Base-by-base conservation (phyloP, 192 early-diverging fungal genomes). In the Podila verticillata region DNA sequence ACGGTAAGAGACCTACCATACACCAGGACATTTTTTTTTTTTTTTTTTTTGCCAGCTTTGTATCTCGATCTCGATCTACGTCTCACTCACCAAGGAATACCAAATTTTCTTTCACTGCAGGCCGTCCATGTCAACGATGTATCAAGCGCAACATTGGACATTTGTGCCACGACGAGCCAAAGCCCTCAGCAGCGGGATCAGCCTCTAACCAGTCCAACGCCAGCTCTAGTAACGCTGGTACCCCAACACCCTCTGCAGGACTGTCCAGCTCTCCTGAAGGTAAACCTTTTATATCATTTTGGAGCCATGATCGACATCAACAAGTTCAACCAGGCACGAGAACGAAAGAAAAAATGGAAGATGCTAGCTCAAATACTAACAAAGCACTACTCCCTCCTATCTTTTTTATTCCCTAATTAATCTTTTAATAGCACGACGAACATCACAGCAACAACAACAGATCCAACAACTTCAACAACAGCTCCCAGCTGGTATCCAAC, bases 71-170 rank as follows among this genome's bases (percentile, higher is more conserved):
- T 26, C 22, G 24, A 24, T 54, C 51, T 54, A 9, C 51, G 19
- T 8, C 19, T 3, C n/a, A 3, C 51, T 54, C 2, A 54, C 24
- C 51, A 24, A 4, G 22, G 20, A 54, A 54, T 6, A 4, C 1
- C 20, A 54, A 8, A 35, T 30, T 39, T 24, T 36, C n/a, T 7
- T n/a, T 10, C 0, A 17, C 35, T 28, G 3, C 63, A 86, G 92
- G 94, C 36, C 89, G 97, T 26, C 97, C 97, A 35, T 98, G 97
- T 75, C 93, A 95, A 74, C 91, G 97, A 34, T 98, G 97, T 70
- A 94, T 98, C 57, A 96, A 96, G 74, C 93, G 97, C 60, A 94
- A 93, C 71, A 97, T 99, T 72, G 92, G 92, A 13, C 93, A 96
- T 71, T 78, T 96, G 35, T 99, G 97, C 84, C 94, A 92, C 36